These are phyloP conservation scores for Apium graveolens DNA, from an alignment of 129 eudicot species.

Conservation along the genomic window DNA sequence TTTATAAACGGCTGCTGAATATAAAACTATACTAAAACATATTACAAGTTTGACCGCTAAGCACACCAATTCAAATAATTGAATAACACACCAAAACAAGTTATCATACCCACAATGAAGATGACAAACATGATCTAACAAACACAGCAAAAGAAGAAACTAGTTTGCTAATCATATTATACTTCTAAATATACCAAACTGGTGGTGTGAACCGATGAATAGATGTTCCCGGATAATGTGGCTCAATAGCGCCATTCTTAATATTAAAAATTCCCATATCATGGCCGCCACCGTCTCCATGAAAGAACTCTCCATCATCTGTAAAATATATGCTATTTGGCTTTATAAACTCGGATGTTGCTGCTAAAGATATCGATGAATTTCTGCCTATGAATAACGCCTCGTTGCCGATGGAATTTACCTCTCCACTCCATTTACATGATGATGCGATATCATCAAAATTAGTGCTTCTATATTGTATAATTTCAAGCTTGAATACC, in stretches of 20 bases:
- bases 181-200: not conserved
- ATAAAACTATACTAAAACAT: no score
- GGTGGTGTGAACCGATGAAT: not conserved
- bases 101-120: no score
- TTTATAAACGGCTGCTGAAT: no score
- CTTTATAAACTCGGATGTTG: not conserved
- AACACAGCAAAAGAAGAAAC: no score
- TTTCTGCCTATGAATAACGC: not conserved
- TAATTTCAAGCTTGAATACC: not conserved
- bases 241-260: not conserved
- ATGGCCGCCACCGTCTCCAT: not conserved
- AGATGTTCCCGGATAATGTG: not conserved
- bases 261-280: not conserved
- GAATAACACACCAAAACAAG: no score
- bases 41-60: no score
- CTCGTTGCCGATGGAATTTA: not conserved
- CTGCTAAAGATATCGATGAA: not conserved
- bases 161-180: no score
- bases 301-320: not conserved
- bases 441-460: not conserved
- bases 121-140: no score
- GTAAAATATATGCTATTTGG: no score
- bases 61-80: no score
- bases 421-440: not conserved
- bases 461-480: not conserved